Evolutionary conservation across 148 eudicot species (phyloP), one percentile per base, ranked within the genome.

Genomic region (Rhododendron simsii): DNA sequence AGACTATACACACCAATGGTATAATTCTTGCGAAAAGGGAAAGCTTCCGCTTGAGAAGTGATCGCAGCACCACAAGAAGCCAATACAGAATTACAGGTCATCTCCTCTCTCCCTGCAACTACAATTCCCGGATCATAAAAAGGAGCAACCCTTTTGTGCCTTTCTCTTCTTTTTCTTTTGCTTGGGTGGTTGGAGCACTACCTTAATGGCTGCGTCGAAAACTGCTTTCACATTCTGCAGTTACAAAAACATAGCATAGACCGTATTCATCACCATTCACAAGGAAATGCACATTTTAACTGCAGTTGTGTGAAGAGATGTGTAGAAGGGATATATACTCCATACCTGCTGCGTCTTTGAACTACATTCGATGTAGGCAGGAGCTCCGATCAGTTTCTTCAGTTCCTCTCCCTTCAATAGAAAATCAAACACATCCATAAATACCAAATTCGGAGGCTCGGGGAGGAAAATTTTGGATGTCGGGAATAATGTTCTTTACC

Each of bases 341-440:
- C 30, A 67, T 45, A 93, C 94, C 98, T 92, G 95, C 88, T 95
- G 98, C 59, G 98, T 91, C 85, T 95, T 95, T 30, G 98, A 93
- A 89, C 98, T 95, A 87, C 96, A 95, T 78, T 95, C 98, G 26
- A 95, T 94, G 92, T 95, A 95, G 79, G 87, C 87, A 71, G 95
- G 91, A 37, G 98, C 96, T 26, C 93, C 92, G 16, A 95, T 95
- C 23, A 88, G 74, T 67, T 67, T 67, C 74, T 67, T 67, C 14
- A 67, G 74, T 67, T 67, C 74, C 33, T 67, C 74, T 39, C 98
- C 96, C 98, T 95, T 73, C 57, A 87, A 75, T 55, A 18, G 10
- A 33, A 59, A 83, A 41, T 39, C 51, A 33, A 47, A 30, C 37
- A 86, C 20, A 44, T 20, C 26, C 44, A 18, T 5, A 28, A 81